Conservation (phyloP, 805 yeast genomes). For the Dipodascopsis tothii region DNA sequence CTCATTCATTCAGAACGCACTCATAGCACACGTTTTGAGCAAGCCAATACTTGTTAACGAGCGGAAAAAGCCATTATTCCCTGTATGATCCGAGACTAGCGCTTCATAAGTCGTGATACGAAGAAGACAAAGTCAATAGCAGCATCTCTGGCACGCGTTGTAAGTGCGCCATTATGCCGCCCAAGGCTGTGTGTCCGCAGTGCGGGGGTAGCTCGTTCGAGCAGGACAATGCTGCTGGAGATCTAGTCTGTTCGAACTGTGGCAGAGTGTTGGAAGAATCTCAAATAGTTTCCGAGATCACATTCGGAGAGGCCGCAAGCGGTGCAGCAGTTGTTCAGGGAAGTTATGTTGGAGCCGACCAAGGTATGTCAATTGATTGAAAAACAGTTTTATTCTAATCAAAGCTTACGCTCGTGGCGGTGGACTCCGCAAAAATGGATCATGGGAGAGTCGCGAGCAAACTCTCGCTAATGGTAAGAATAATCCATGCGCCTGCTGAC, state of each 20-base stretch:
- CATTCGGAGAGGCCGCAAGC: conserved; percentile 81
- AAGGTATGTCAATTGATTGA: conserved; percentile 32
- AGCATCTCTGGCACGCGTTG: too few relatives aligned
- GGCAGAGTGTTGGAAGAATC: conserved; percentile 86
- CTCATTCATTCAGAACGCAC: too few relatives aligned
- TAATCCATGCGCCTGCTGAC: background rate
- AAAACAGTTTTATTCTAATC: conserved; percentile 31
- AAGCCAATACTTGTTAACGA: too few relatives aligned
- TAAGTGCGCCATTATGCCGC: too few relatives aligned
- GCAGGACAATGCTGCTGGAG: conserved; percentile 32
- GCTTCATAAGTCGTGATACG: too few relatives aligned
- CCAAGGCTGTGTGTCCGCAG: conserved; percentile 9
- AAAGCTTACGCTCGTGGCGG: conserved; percentile 55
- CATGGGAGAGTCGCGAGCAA: conserved; percentile 73
- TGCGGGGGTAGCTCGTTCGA: conserved; percentile 18
- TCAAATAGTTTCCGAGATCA: conserved; percentile 91
- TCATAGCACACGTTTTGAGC: too few relatives aligned
- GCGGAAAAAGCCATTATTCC: too few relatives aligned
- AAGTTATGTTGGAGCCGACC: conserved; percentile 83
- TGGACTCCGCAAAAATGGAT: conserved; percentile 32
- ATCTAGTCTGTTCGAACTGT: conserved; percentile 71
- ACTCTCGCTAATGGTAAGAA: conserved; percentile 61
- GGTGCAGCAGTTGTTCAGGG: conserved; percentile 98
- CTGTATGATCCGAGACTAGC: too few relatives aligned
- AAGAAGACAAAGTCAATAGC: too few relatives aligned